Percentiles rank a stretch among this genome's conserved stretches.
Evolutionary conservation across 2,329 filamentous ascomycete genomes (phyloP).

Genomic region (Fusarium sp.): DNA sequence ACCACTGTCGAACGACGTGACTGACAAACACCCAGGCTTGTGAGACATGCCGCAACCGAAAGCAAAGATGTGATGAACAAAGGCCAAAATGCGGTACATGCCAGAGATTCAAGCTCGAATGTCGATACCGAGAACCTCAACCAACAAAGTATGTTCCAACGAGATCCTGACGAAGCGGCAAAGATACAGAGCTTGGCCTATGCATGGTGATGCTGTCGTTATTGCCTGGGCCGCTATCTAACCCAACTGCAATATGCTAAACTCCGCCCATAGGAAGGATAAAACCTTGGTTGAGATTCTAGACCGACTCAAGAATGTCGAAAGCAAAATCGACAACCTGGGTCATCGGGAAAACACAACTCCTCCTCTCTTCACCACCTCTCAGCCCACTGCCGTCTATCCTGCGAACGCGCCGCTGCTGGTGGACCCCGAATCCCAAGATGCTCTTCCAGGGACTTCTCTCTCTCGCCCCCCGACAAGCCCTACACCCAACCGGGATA

Average conservation of each 20-base stretch:
- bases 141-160: slow-evolving; percentile 70
- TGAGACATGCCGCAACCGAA: slow-evolving; percentile 70
- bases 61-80: slow-evolving; percentile 74
- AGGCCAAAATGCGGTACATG: slow-evolving; percentile 73
- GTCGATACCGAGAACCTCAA: slow-evolving; percentile 70
- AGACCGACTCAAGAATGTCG: slow-evolving; percentile 66
- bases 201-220: slow-evolving; percentile 14
- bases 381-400: slow-evolving; percentile 43
- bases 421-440: slow-evolving; percentile 43
- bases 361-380: slow-evolving; percentile 33
- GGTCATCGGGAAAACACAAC: slow-evolving; percentile 44
- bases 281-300: slow-evolving; percentile 73
- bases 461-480: slow-evolving; percentile 34
- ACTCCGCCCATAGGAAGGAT: slow-evolving; percentile 64
- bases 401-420: slow-evolving; percentile 39
- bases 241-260: slow-evolving; percentile 27
- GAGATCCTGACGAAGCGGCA: slow-evolving; percentile 18
- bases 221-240: slow-evolving; percentile 16
- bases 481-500: slow-evolving; percentile 30
- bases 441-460: slow-evolving; percentile 25
- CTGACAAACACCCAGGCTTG: slow-evolving; percentile 60
- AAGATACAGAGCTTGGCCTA: slow-evolving; percentile 18
- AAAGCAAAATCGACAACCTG: slow-evolving; percentile 67
- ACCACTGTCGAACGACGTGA: background rate
- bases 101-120: slow-evolving; percentile 68